These are phyloP conservation scores for Debaryomyces robertsiae DNA, from an alignment of 1,139 yeast species.

Conservation along the genomic window DNA sequence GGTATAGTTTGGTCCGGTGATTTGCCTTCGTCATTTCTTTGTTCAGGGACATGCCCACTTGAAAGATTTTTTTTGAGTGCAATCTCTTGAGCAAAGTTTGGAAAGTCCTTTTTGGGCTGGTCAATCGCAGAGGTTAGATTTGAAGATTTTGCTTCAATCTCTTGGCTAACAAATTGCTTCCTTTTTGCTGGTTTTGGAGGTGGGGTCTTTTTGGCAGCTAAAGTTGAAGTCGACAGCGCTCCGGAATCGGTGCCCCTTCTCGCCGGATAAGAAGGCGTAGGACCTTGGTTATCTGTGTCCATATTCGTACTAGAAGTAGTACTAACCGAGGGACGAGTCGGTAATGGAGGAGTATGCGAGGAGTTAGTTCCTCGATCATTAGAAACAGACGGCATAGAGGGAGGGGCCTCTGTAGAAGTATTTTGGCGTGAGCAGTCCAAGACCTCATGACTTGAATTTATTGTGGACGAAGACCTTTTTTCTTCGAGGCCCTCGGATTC, in stretches of 20 bases:
- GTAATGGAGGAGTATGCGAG: slow-evolving; percentile 1
- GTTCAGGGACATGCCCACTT: too few relatives aligned
- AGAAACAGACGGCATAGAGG: background rate
- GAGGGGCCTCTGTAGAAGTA: background rate
- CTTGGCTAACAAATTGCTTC: slow-evolving; percentile 4
- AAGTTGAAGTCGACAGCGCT: background rate
- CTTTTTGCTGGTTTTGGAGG: slow-evolving; percentile 46
- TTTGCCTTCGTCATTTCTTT: background rate
- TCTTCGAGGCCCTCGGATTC: background rate
- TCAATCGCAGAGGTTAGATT: slow-evolving; percentile 13
- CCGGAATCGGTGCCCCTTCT: background rate
- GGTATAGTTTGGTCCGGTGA: background rate
- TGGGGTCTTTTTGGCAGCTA: slow-evolving; percentile 28
- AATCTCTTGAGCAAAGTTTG: slow-evolving; percentile 30
- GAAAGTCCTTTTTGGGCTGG: slow-evolving; percentile 2
- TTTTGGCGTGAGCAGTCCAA: too few relatives aligned
- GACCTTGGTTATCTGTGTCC: background rate
- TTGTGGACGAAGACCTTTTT: background rate
- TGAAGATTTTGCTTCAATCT: background rate
- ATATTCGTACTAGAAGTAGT: background rate
- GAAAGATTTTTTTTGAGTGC: slow-evolving; percentile 1
- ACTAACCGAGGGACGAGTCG: background rate
- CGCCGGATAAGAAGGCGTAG: slow-evolving; percentile 4
- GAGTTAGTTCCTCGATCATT: too few relatives aligned
- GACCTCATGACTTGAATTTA: too few relatives aligned